Evolutionary conservation across 305 asterid species (phyloP), one percentile per base, ranked within the genome.

Genomic region (Stenogyne calaminthoides): DNA sequence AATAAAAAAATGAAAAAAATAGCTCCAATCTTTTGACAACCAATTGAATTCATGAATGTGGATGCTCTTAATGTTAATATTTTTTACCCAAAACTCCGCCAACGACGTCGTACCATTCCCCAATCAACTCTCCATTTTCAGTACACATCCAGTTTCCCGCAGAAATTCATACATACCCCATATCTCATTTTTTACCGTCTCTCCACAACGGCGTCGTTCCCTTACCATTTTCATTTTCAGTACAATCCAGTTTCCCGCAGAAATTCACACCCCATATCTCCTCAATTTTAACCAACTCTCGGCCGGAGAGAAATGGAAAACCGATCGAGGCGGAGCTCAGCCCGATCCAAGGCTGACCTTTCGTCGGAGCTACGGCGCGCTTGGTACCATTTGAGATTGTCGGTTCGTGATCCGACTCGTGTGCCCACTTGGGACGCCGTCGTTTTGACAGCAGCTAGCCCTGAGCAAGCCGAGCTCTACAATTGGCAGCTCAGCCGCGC

Each of bases 341-440:
- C 75, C 49, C 78, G 84, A 73, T 78, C 80, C 39, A 87, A 86
- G 87, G 87, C 89, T 20, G 91, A 90, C 78, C 82, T 94, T 5
- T 71, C 83, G 72, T 70, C 80, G 14, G 73, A 85, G 4, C 84
- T 90, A 46, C 87, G 99, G 63, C 95, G 93, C 64, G 91, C 99
- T 9, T 95, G 99, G 99, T 92, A 88, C 87, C 96, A 88, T 80
- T 71, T 95, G 61, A 76, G 99, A 63, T 84, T 95, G 6, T 90
- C 99, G 52, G 97, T 92, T 4, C 89, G 97, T 36, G 88, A 90
- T 65, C 97, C 95, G n/a, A 27, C 81, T n/a, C 87, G 99, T 34
- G 97, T 90, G 39, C 91, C 78, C 20, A 92, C 98, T 1, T 95
- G 99, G 99, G 99, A 92, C 82, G 98, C 96, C 64, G 81, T 95